Base-by-base conservation (phyloP, 352 stramenopile genomes). In the Phytophthora brassicae region DNA sequence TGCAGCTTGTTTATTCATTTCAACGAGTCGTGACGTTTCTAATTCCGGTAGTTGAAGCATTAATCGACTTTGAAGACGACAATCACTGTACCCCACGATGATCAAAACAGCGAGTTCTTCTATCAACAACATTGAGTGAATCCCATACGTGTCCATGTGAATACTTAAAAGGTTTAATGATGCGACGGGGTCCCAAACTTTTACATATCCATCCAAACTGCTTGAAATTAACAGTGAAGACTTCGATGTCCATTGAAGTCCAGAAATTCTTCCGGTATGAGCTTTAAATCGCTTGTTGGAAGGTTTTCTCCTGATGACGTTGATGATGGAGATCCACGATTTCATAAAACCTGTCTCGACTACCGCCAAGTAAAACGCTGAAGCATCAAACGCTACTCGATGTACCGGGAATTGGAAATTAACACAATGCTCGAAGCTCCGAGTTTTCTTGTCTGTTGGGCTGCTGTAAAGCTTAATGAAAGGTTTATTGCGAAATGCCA, bases 161-260 rank as follows among this genome's bases (percentile, higher is more conserved):
- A 85, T 45, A 19, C 45, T 62, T 33, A 75, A 52, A 60, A 77
- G 20, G 70, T 53, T 52, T 4, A 57, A 50, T 9, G 57, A 48
- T 2, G 54, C 8, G 13, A 64, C 48, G 2, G 79, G 43, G 36
- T 88, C 74, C 81, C 81, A 90, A 16, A 89, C n/a, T 46, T 85
- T 86, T 23, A 89, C 59, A 61, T 89, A 90, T 7, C 81, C 81
- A 39, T 90, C 81, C 17, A 64, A 51, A 4, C 81, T 79, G 24
- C 65, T 75, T 12, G 79, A 81, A 43, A 84, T 16, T 14, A 90
- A 57, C 14, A 89, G 60, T 0, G 67, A 66, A 31, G 70, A 68
- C 4, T 9, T 47, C 8, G 31, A 62, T 1, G 81, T 90, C 81
- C 81, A 90, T 49, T 79, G 57, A 14, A 90, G 58, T 1, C 52